Base-by-base conservation (phyloP, 306 rosid species). In the Astragalus membranaceus region DNA sequence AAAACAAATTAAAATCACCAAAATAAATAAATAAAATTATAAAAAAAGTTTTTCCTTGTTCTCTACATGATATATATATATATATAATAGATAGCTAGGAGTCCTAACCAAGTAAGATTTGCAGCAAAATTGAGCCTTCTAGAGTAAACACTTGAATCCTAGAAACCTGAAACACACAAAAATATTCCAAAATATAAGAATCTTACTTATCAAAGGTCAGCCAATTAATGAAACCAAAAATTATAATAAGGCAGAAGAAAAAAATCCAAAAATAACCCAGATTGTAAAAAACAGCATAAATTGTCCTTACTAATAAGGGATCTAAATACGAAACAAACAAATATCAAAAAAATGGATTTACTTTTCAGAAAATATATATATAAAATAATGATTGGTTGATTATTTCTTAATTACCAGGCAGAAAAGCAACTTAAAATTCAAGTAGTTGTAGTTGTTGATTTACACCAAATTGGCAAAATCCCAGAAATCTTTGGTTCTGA, bases 391-490 rank as follows among this genome's bases (percentile, higher is more conserved):
- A 51, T 23, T 9, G 46, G 20, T 52, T 23, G 57, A 53, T 51
- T 52, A 69, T 52, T 44, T 23, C 79, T 68, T n/a, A n/a, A n/a
- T n/a, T 69, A 75, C 71, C 78, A 43, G 61, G 3, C 2, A 15
- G 37, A 49, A 75, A 12, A 35, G 51, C 7, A 75, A 80, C 13
- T 61, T 41, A 29, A 51, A 41, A 65, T 41, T 43, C 7, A 51
- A 69, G 64, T 75, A 10, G 29, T 26, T 2, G 10, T 39, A 2
- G 1, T 66, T 11, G 3, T 11, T 57, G 75, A 67, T 49, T 69
- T 71, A 39, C 20, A 75, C 78, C 29, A 39, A 83, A 77, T 53
- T 64, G 64, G 80, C 20, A 77, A 82, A 71, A 75, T 29, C 66
- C 73, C 75, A 73, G 80, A 78, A 67, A 77, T 49, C 47, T 70